A percentile compares a stretch with the other conserved stretches of the same genome.
These are phyloP conservation scores for Syzygium aromaticum DNA, from an alignment of 345 rosid genomes.

Conservation along the genomic window DNA sequence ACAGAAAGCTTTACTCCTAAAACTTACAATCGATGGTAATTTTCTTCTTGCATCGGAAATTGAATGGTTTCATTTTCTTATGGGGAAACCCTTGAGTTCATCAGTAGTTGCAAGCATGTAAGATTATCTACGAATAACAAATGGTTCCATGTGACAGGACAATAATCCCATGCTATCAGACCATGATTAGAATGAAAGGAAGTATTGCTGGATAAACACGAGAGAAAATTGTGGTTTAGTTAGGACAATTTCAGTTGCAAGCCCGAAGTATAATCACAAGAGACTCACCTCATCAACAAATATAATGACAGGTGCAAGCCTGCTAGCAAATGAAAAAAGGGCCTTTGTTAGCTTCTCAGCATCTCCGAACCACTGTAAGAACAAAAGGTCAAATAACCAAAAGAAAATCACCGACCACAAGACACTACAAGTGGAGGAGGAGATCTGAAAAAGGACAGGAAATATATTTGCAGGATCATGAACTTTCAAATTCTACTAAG, in stretches of 20 bases:
- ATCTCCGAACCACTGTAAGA: constrained; percentile 95
- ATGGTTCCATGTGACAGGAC: background rate
- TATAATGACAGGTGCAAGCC: constrained; percentile 86
- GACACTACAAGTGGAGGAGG: background rate
- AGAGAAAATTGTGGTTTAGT: background rate
- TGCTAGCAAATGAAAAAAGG: constrained; percentile 89
- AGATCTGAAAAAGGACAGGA: background rate
- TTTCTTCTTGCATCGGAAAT: background rate
- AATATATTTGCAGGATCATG: background rate
- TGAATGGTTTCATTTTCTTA: background rate
- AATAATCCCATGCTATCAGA: background rate
- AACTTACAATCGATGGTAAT: background rate
- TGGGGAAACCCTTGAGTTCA: background rate
- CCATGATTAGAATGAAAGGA: background rate
- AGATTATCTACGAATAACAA: background rate
- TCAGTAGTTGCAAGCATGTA: background rate
- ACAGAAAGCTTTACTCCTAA: background rate
- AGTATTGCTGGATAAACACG: background rate
- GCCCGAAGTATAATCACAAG: background rate
- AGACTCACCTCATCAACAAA: constrained; percentile 90
- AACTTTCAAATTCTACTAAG: background rate
- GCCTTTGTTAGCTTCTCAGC: constrained; percentile 98
- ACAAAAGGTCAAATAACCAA: background rate
- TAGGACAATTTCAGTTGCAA: background rate
- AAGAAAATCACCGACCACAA: background rate